These are phyloP conservation scores for Sporothrix luriei DNA, from an alignment of 2,329 filamentous ascomycete species.

Conservation along the genomic window DNA sequence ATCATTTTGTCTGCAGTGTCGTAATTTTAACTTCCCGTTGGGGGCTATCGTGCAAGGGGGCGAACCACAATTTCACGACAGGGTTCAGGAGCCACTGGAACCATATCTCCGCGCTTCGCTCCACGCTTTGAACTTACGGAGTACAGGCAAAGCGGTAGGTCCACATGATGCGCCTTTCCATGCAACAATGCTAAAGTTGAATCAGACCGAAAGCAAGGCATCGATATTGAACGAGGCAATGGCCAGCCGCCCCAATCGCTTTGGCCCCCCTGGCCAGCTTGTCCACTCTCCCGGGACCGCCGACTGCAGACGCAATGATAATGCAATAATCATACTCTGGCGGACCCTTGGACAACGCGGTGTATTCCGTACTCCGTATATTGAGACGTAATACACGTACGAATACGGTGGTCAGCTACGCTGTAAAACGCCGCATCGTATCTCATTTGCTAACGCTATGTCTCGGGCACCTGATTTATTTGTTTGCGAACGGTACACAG, in stretches of 20 bases:
- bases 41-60: constrained; percentile 8
- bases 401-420: neutral
- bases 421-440: neutral
- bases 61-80: constrained; percentile 1
- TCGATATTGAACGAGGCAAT: neutral
- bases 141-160: neutral
- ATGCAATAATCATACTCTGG: neutral
- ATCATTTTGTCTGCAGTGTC: constrained; percentile 24
- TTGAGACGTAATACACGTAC: neutral
- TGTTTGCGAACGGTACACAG: neutral
- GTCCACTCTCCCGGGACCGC: constrained; percentile 2
- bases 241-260: neutral
- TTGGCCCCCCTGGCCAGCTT: neutral
- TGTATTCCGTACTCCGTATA: neutral
- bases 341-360: neutral
- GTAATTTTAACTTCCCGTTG: constrained; percentile 31
- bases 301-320: neutral
- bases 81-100: neutral
- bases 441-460: neutral
- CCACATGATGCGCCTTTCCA: neutral
- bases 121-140: neutral
- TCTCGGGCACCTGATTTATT: neutral
- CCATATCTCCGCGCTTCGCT: neutral
- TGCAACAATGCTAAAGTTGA: constrained; percentile 5
- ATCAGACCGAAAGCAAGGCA: constrained; percentile 1